Evolutionary conservation across 73 alveolate species (phyloP).

Genomic region (Vitrella brassicaformis): DNA sequence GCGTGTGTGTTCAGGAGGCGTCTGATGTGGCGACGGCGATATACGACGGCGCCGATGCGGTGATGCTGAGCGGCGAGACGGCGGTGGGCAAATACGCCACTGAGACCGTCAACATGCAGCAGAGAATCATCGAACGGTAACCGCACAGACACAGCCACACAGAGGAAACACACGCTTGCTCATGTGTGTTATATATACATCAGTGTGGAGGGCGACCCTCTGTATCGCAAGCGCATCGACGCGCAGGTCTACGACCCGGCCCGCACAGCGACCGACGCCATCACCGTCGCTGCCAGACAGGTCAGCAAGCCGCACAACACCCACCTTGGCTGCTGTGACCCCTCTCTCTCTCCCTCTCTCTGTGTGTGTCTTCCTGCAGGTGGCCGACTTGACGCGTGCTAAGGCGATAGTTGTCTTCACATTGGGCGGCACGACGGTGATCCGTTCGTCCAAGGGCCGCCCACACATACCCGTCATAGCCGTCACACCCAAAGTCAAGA

Average conservation of each 20-base stretch:
- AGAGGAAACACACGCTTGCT: too few species aligned
- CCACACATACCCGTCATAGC: not conserved
- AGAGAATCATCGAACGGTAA: slow-evolving; percentile 3
- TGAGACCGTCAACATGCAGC: slow-evolving; percentile 18
- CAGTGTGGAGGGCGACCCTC: not conserved
- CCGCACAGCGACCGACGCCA: not conserved
- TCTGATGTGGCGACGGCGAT: slow-evolving; percentile 74
- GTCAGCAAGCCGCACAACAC: not conserved
- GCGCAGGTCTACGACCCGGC: not conserved
- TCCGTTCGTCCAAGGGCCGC: not conserved
- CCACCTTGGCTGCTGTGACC: not conserved
- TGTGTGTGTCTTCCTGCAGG: not conserved
- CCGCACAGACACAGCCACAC: too few species aligned
- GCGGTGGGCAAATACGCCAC: slow-evolving; percentile 30
- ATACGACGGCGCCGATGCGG: slow-evolving; percentile 78
- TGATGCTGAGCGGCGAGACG: slow-evolving; percentile 85
- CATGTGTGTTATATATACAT: too few species aligned
- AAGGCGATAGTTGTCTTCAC: not conserved
- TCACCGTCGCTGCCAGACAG: not conserved
- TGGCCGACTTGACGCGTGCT: not conserved
- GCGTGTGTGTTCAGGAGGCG: slow-evolving; percentile 56
- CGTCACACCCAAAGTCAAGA: not conserved
- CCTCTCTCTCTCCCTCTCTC: not conserved
- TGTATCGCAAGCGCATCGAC: not conserved
- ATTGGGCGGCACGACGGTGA: not conserved